A percentile compares a stretch with the other conserved stretches of the same genome.
Evolutionary conservation across 495 filamentous ascomycete genomes (phyloP).

Genomic region (Cudoniella acicularis): DNA sequence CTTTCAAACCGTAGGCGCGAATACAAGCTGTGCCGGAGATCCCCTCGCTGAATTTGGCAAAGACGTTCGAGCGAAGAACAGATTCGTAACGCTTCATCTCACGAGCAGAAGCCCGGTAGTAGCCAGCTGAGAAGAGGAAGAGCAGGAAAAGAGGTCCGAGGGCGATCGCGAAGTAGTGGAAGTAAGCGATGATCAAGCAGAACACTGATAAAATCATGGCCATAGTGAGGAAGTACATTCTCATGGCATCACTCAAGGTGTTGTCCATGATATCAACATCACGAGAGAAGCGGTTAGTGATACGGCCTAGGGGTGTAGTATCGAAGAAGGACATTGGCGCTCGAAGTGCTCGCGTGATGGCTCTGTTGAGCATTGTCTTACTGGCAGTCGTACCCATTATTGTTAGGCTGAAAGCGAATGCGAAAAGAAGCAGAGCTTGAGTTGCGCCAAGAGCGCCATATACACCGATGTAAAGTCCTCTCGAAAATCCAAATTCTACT

Average conservation of each 20-base stretch:
- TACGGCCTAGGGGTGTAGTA: conserved; percentile 91
- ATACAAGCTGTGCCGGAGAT: conserved; percentile 80
- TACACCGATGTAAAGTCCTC: conserved; percentile 76
- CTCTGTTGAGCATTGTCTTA: conserved; percentile 78
- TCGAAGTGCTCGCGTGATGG: conserved; percentile 74
- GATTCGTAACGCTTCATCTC: conserved; percentile 94
- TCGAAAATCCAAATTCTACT: conserved; percentile 57
- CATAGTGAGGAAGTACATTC: conserved; percentile 87
- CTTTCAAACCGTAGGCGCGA: conserved; percentile 78
- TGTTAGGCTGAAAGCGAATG: conserved; percentile 57
- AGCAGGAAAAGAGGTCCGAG: conserved; percentile 74
- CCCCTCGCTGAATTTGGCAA: conserved; percentile 88
- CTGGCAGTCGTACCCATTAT: conserved; percentile 76
- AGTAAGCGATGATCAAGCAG: conserved; percentile 84
- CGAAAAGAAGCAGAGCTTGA: conserved; percentile 80
- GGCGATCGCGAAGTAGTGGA: conserved; percentile 90
- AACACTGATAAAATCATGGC: conserved; percentile 77
- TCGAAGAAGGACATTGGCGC: conserved; percentile 98
- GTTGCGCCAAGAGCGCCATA: conserved; percentile 72
- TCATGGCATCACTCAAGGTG: conserved; percentile 80
- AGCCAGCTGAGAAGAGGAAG: conserved; percentile 79
- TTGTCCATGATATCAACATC: conserved; percentile 97
- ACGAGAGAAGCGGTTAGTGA: conserved; percentile 94
- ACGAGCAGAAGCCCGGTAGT: conserved; percentile 86
- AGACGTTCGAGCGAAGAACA: conserved; percentile 79